Evolutionary conservation across 768 basidiomycete genomes (phyloP), one percentile per base, ranked within the genome.

Genomic region (Lanmaoa pseudosensibilis): DNA sequence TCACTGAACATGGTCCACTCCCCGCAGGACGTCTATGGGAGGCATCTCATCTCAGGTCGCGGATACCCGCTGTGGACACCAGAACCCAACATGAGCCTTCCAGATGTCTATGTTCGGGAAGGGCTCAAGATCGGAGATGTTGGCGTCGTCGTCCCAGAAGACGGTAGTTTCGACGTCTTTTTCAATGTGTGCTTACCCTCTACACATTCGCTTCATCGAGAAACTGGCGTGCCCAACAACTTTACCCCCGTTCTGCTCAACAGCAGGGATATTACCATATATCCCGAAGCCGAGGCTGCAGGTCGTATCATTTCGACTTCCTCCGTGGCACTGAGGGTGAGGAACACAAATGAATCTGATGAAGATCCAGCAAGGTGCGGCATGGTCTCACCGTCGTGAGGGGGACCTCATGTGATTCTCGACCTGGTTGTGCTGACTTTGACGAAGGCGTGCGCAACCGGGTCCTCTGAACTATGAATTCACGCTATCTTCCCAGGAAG

Each of bases 51-150:
- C 21, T 54, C 56, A 23, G 33, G 58, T 11, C 66, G 71, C 27
- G 74, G 75, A 5, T 69, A 70, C 50, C 71, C 70, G 0, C 50
- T 74, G 7, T 75, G 69, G 71, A 64, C 62, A 18, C 74, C 73
- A 30, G 65, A 69, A 11, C 67, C 70, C 0, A 60, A 65, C 40
- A 54, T 54, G 45, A 56, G 38, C 13, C 57, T 73, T 13, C 68
- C 69, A 9, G 48, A 53, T 6, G 49, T 54, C 1, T 72, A 76
- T 32, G 54, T 60, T 25, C 46, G 36, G 9, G 44, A 58, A 27
- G 74, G 73, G 1, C 60, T 72, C 46, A 66, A 58, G 38, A 72
- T 75, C 10, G 75, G 75, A 2, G 75, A 77, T 52, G 70, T 76
- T 3, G 72, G 73, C 3, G 61, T 74, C 30, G 52, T 75, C 25